A percentile compares a stretch with the other conserved stretches of the same genome.
phyloP scores from a whole-genome alignment of 2,329 filamentous ascomycete genomes.

The Colletotrichum sp. region DNA sequence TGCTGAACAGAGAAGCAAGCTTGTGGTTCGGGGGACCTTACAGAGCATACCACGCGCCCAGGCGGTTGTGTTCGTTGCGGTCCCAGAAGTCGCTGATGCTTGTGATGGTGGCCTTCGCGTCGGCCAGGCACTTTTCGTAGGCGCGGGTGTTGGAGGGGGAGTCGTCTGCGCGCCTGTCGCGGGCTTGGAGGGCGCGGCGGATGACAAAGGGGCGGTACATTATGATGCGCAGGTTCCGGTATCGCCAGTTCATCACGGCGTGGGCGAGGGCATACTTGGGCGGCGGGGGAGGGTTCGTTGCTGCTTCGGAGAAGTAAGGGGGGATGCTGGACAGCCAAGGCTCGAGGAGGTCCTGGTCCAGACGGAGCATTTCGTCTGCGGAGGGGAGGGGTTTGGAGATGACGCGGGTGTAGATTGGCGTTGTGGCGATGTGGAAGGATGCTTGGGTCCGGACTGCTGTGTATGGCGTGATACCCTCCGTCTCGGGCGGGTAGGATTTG shows the following conservation, averaged over 20 bases:
- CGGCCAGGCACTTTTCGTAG: conserved; percentile 38
- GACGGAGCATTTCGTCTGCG: conserved; percentile 42
- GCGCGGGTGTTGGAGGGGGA: conserved; percentile 16
- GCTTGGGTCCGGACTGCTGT: conserved; percentile 48
- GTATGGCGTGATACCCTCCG: conserved; percentile 45
- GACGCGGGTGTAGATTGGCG: conserved; percentile 48
- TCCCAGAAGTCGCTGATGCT: conserved; percentile 44
- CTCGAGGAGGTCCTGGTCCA: conserved; percentile 43
- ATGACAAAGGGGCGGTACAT: conserved; percentile 53
- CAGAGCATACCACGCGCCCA: conserved; percentile 48
- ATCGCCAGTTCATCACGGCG: conserved; percentile 47
- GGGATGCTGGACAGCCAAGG: conserved; percentile 42
- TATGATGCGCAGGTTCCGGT: conserved; percentile 50
- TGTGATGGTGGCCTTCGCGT: conserved; percentile 44
- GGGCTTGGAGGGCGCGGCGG: conserved; percentile 31
- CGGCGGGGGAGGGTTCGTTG: conserved; percentile 36
- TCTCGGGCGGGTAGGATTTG: conserved; percentile 36
- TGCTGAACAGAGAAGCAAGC: too few species aligned
- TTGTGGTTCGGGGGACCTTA: conserved; percentile 19
- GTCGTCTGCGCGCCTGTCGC: background rate
- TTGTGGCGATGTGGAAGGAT: conserved; percentile 48
- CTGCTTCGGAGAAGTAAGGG: conserved; percentile 37
- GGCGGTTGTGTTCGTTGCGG: conserved; percentile 37
- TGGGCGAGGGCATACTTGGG: conserved; percentile 42
- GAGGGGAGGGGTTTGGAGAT: conserved; percentile 49